Conservation (phyloP, 495 filamentous ascomycete species). For the Astrothelium macrocarpum region DNA sequence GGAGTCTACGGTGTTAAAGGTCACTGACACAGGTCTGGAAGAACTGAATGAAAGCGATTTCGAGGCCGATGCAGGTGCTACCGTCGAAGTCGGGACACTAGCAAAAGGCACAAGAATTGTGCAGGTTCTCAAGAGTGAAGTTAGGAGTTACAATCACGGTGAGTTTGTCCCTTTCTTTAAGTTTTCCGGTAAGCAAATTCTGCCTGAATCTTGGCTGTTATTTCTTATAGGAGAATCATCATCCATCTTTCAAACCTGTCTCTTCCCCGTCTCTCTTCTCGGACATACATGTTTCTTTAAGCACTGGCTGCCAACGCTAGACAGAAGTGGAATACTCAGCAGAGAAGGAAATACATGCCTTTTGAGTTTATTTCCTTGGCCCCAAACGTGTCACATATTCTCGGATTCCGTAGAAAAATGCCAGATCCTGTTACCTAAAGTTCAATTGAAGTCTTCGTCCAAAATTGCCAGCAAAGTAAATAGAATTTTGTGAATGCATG, state of each 20-base stretch:
- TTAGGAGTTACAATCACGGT: slow-evolving; percentile 83
- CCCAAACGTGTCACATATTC: neutral
- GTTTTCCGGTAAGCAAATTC: neutral
- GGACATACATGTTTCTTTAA: neutral
- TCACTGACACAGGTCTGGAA: slow-evolving; percentile 55
- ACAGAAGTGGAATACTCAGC: neutral
- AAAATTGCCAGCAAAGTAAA: neutral
- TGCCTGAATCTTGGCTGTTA: neutral
- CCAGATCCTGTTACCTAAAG: neutral
- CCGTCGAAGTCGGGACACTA: slow-evolving; percentile 70
- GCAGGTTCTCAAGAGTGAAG: slow-evolving; percentile 72
- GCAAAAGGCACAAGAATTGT: slow-evolving; percentile 66
- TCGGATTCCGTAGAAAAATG: neutral
- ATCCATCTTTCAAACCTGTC: neutral
- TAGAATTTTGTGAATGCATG: neutral
- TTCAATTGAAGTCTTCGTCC: neutral
- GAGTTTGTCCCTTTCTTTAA: slow-evolving; percentile 24
- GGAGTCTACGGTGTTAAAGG: slow-evolving; percentile 46
- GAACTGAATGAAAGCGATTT: slow-evolving; percentile 67
- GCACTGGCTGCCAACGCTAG: no score
- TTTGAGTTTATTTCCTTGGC: slow-evolving; percentile 3
- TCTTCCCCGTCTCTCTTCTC: neutral
- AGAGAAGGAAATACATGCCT: neutral
- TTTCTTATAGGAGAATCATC: neutral
- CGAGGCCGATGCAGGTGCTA: slow-evolving; percentile 73